These are phyloP conservation scores for Solanum clarkiae DNA, from an alignment of 257 asterid species.

Conservation along the genomic window DNA sequence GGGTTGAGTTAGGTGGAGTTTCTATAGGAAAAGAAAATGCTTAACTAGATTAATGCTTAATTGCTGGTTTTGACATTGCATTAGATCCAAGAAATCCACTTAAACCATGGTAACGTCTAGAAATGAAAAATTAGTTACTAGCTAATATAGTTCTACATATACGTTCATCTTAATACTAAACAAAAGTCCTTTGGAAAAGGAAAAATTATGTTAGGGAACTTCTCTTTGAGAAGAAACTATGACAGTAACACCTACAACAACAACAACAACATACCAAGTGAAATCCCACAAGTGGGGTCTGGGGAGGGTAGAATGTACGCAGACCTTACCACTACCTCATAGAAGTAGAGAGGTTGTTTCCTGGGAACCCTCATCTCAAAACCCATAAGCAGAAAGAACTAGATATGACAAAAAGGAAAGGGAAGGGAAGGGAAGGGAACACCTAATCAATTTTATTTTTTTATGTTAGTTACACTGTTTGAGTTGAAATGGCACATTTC, in stretches of 20 bases:
- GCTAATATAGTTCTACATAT: not conserved
- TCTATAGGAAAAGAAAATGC: not conserved
- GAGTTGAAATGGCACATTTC: not conserved
- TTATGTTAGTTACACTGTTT: not conserved
- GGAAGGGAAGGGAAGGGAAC: too few species aligned
- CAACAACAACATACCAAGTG: too few species aligned
- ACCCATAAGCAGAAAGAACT: too few species aligned
- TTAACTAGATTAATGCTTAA: not conserved
- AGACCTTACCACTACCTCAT: too few species aligned
- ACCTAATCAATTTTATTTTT: too few species aligned
- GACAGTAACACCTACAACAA: not conserved
- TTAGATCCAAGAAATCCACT: not conserved
- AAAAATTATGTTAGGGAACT: not conserved
- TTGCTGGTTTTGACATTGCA: not conserved
- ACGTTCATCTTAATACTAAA: not conserved
- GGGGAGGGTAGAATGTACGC: too few species aligned
- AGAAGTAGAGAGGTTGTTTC: too few species aligned
- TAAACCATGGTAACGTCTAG: not conserved
- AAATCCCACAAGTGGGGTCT: too few species aligned
- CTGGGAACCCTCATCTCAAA: too few species aligned
- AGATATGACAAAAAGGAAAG: too few species aligned
- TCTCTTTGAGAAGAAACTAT: not conserved
- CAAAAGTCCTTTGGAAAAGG: not conserved
- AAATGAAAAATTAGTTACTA: not conserved
- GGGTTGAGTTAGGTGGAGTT: not conserved